Percentiles rank a stretch among this genome's conserved stretches.
Evolutionary conservation across 2,329 filamentous ascomycete genomes (phyloP).

Genomic region (Pestalotiopsis sp.): DNA sequence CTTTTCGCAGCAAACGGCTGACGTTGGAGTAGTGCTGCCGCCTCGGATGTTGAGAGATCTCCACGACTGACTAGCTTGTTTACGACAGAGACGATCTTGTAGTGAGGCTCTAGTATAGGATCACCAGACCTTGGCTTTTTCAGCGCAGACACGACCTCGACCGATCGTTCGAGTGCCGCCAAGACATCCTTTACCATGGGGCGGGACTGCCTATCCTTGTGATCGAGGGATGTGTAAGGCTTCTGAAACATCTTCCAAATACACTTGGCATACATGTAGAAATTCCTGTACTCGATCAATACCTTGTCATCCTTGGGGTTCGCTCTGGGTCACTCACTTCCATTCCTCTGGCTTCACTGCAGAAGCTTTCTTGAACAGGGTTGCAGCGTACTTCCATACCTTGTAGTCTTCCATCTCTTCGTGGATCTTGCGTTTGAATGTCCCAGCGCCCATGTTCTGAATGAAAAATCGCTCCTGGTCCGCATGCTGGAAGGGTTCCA

Average conservation of each 20-base stretch:
- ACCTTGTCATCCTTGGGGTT: neutral
- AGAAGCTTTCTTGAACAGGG: constrained; percentile 59
- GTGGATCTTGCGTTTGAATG: constrained; percentile 55
- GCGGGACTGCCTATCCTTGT: constrained; percentile 40
- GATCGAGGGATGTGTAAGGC: constrained; percentile 44
- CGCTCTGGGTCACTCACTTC: constrained; percentile 44
- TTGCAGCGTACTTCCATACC: constrained; percentile 63
- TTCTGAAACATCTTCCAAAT: constrained; percentile 67
- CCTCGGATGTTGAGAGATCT: constrained; percentile 51
- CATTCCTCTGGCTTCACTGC: constrained; percentile 56
- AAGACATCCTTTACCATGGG: constrained; percentile 47
- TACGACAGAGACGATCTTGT: constrained; percentile 81
- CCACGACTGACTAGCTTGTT: constrained; percentile 74
- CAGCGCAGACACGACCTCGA: constrained; percentile 52
- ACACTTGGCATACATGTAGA: constrained; percentile 65
- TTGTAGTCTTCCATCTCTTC: constrained; percentile 62
- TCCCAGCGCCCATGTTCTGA: constrained; percentile 49
- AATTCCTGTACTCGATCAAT: constrained; percentile 45
- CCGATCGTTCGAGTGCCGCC: constrained; percentile 52
- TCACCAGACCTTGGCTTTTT: constrained; percentile 66
- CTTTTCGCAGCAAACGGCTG: constrained; percentile 57
- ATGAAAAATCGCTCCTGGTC: constrained; percentile 63
- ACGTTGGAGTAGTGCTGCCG: constrained; percentile 54
- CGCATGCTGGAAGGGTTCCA: constrained; percentile 61
- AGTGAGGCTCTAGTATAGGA: constrained; percentile 87